These are phyloP conservation scores for Entrophospora sp. DNA, from an alignment of 192 early-diverging fungal genomes.

Conservation along the genomic window DNA sequence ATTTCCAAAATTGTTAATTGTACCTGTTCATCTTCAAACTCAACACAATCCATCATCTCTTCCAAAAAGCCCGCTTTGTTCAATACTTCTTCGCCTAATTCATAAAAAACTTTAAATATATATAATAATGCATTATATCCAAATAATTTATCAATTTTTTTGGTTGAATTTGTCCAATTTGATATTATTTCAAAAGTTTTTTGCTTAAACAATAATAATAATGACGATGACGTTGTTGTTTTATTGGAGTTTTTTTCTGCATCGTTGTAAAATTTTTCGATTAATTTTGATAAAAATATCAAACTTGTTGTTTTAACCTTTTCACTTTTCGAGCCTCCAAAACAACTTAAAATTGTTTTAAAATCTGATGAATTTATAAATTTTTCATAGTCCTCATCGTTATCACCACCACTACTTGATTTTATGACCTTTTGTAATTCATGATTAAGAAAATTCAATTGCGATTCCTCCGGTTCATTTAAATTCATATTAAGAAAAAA, in stretches of 20 bases:
- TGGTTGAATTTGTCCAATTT: too few species aligned
- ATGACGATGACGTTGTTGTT: too few species aligned
- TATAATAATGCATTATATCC: constrained; percentile 43
- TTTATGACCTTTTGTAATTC: not conserved
- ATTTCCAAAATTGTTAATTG: constrained; percentile 58
- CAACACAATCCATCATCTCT: constrained; percentile 71
- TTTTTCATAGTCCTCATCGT: not conserved
- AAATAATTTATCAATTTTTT: constrained; percentile 14
- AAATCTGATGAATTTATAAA: not conserved
- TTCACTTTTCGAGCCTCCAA: not conserved
- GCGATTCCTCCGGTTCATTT: not conserved
- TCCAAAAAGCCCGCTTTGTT: constrained; percentile 52
- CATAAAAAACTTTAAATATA: constrained; percentile 58
- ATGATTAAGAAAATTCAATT: not conserved
- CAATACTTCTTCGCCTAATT: constrained; percentile 52
- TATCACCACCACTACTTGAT: too few species aligned
- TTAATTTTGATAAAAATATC: not conserved
- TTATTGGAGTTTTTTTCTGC: too few species aligned
- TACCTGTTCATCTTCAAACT: constrained; percentile 58
- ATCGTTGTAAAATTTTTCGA: too few species aligned
- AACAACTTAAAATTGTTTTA: not conserved
- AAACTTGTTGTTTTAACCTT: too few species aligned
- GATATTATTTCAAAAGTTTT: too few species aligned
- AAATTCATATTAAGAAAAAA: not conserved
- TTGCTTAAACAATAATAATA: too few species aligned